Conservation (phyloP, 257 asterid genomes). For the Plectranthus barbatus region DNA sequence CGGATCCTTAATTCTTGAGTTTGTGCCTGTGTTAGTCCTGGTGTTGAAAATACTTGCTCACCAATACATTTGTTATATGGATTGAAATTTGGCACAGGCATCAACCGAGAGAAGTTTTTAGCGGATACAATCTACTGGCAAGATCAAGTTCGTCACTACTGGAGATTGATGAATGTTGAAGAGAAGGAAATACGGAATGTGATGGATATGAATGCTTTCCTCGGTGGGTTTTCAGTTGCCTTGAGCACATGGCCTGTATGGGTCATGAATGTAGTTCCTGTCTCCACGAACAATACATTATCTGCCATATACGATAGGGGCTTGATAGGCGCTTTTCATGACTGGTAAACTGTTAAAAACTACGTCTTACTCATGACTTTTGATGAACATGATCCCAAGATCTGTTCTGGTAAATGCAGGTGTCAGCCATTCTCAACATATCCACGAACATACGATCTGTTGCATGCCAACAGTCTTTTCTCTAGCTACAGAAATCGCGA, state of each 20-base stretch:
- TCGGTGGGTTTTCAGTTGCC: constrained; percentile 86
- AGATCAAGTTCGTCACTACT: constrained; percentile 88
- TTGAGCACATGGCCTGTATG: constrained; percentile 84
- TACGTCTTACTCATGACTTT: not conserved
- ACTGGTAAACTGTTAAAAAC: constrained; percentile 48
- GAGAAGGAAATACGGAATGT: constrained; percentile 68
- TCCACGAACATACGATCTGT: constrained; percentile 80
- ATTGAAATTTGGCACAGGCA: constrained; percentile 31
- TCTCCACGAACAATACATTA: constrained; percentile 48
- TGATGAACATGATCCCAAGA: not conserved
- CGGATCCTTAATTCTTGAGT: not conserved
- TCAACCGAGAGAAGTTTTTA: constrained; percentile 49
- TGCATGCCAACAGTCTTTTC: constrained; percentile 55
- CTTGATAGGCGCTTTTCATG: constrained; percentile 69
- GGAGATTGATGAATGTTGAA: constrained; percentile 76
- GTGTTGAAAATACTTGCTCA: too few species aligned
- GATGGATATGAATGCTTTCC: constrained; percentile 87
- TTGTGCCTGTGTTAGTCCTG: not conserved
- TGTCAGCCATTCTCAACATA: constrained; percentile 92
- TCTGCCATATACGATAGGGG: constrained; percentile 81
- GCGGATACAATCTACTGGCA: constrained; percentile 86
- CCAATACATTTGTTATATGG: too few species aligned
- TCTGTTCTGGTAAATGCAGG: constrained; percentile 31
- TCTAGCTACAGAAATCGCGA: constrained; percentile 43
- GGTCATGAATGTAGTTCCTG: constrained; percentile 85